Percentiles rank a stretch among this genome's conserved stretches.
These are phyloP conservation scores for Sarocladiaceae sp. DNA, from an alignment of 2,329 filamentous ascomycete genomes.

Conservation along the genomic window DNA sequence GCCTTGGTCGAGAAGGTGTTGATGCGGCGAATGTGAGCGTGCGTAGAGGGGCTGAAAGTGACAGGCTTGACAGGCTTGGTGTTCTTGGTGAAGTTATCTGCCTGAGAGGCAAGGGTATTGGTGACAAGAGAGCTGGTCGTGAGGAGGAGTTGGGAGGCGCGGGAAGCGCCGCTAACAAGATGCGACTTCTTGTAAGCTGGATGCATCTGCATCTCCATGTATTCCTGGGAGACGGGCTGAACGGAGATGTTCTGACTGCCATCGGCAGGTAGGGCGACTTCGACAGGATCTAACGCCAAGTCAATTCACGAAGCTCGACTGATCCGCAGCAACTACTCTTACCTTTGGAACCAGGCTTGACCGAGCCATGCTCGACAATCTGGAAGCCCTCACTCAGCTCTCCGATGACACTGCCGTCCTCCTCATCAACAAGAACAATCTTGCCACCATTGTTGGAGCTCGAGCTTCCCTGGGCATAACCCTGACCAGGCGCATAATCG, in stretches of 20 bases:
- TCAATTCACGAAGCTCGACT: too few species aligned
- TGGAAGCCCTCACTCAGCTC: constrained; percentile 80
- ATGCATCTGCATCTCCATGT: constrained; percentile 72
- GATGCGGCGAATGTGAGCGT: constrained; percentile 79
- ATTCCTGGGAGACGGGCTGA: constrained; percentile 60
- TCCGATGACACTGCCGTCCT: constrained; percentile 91
- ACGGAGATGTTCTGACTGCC: constrained; percentile 60
- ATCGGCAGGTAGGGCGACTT: constrained; percentile 66
- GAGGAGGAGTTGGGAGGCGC: constrained; percentile 85
- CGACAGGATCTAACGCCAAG: constrained; percentile 67
- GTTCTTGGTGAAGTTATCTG: constrained; percentile 73
- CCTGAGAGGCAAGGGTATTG: constrained; percentile 69
- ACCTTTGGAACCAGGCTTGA: constrained; percentile 91
- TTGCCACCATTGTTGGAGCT: constrained; percentile 58
- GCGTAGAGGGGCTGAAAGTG: constrained; percentile 80
- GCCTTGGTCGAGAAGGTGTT: constrained; percentile 79
- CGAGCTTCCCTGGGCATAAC: constrained; percentile 59
- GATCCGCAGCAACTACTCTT: too few species aligned
- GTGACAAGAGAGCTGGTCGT: constrained; percentile 77
- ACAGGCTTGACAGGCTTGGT: constrained; percentile 78
- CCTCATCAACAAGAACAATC: constrained; percentile 90
- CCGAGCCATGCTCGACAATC: constrained; percentile 66
- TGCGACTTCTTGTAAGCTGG: constrained; percentile 87
- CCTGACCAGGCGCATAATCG: constrained; percentile 73
- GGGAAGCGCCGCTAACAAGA: constrained; percentile 79